Base-by-base conservation (phyloP, 495 filamentous ascomycete species). In the Talaromyces stipitatus region DNA sequence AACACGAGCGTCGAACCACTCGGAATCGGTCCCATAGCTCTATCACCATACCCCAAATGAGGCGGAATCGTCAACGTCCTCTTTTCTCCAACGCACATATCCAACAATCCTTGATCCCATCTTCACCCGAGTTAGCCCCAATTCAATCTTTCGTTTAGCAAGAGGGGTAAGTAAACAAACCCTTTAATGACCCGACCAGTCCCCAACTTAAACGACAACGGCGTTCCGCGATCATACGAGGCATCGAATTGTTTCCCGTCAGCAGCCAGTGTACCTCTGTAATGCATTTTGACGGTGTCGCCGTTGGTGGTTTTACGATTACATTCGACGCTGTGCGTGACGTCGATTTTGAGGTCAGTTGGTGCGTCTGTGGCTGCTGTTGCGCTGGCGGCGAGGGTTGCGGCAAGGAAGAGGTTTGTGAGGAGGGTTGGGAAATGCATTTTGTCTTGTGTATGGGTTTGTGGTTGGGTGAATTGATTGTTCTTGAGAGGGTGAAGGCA, bases 51-150 rank as follows among this genome's bases (percentile, higher is more conserved):
- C 33, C 84, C 94, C 60, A 85, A 78, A 66, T 85, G 82, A 28
- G 92, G 89, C n/a, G 89, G 91, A 53, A 98, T 92, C 20, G 88
- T 96, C 70, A 98, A 73, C 28, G 82, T 92, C 62, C 91, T 82
- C 82, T 91, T 94, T 79, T 98, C 94, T 32, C 94, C 95, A 62
- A 96, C 86, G 71, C 94, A 97, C 94, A 98, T 97, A 63, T 91
- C 90, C 55, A 95, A 64, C 29, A 96, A 78, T 36, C 92, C 92
- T 65, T 94, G 69, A 68, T 97, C 94, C 94, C 94, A 97, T 62
- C 83, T 81, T 58, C 9, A 16, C 33, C 12, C 51, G 41, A 20
- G 18, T 46, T 26, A 43, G 20, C 6, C 14, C 7, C 3, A 27
- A 22, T 36, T 24, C n/a, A 38, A 48, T 8, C 46, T 16, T 46